A percentile compares a stretch with the other conserved stretches of the same genome.
Conservation (phyloP, 2,329 filamentous ascomycete species). For the Neonectria magnoliae region DNA sequence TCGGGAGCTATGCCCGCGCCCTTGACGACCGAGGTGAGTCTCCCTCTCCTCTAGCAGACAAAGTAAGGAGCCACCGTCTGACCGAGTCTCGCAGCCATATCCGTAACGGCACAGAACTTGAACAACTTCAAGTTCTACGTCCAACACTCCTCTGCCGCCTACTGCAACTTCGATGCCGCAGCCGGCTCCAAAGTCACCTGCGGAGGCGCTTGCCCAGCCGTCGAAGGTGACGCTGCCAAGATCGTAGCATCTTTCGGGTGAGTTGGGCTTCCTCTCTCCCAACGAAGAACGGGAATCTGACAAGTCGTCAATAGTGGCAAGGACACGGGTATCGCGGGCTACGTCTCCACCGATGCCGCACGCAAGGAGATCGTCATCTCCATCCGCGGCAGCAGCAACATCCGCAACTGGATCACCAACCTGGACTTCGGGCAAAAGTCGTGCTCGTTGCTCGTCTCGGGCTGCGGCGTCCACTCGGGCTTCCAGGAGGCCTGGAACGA, state of each 20-base stretch:
- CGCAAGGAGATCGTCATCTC: slow-evolving; percentile 66
- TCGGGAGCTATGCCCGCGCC: slow-evolving; percentile 39
- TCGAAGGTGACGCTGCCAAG: slow-evolving; percentile 55
- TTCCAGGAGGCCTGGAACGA: slow-evolving; percentile 70
- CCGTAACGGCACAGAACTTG: slow-evolving; percentile 47
- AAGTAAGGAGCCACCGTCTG: neutral
- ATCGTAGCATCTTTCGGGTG: slow-evolving; percentile 56
- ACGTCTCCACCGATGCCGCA: slow-evolving; percentile 60
- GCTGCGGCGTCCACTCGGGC: slow-evolving; percentile 65
- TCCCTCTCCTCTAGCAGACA: neutral
- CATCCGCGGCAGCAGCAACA: slow-evolving; percentile 66
- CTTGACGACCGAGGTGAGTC: slow-evolving; percentile 50
- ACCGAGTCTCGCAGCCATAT: slow-evolving; percentile 8
- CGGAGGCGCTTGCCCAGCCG: slow-evolving; percentile 54
- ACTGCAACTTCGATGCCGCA: slow-evolving; percentile 60
- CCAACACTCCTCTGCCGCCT: slow-evolving; percentile 62
- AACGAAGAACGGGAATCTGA: slow-evolving; percentile 25
- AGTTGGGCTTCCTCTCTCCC: slow-evolving; percentile 15
- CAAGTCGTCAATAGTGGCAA: slow-evolving; percentile 47
- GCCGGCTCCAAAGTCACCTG: slow-evolving; percentile 56
- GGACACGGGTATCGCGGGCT: slow-evolving; percentile 59
- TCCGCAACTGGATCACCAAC: slow-evolving; percentile 72
- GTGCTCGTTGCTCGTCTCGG: slow-evolving; percentile 45
- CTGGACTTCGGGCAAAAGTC: slow-evolving; percentile 45
- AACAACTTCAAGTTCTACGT: slow-evolving; percentile 58